Conservation (phyloP, 2,329 filamentous ascomycete species). For the Aspergillus brunneoviolaceus region DNA sequence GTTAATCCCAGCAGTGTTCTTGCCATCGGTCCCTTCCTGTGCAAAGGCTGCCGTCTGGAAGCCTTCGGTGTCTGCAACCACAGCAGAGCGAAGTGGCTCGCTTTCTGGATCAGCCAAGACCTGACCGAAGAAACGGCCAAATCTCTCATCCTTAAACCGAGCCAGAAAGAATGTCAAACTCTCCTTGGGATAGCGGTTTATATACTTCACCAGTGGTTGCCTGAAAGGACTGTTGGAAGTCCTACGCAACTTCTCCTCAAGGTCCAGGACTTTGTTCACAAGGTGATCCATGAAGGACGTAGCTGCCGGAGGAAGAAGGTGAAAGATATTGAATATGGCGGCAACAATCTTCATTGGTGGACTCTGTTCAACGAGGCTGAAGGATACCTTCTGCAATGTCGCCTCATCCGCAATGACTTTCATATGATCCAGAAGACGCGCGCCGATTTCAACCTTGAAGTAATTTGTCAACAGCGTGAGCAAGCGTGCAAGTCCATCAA, state of each 20-base stretch:
- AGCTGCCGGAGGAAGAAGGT: slow-evolving; percentile 86
- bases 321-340: slow-evolving; percentile 94
- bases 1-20: slow-evolving; percentile 79
- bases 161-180: slow-evolving; percentile 77
- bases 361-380: slow-evolving; percentile 91
- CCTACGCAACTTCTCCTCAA: slow-evolving; percentile 80
- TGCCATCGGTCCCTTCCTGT: slow-evolving; percentile 64
- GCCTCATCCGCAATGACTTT: slow-evolving; percentile 81
- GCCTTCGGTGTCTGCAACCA: slow-evolving; percentile 69
- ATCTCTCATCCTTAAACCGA: slow-evolving; percentile 78
- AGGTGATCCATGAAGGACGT: slow-evolving; percentile 87
- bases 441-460: slow-evolving; percentile 97
- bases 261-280: slow-evolving; percentile 82
- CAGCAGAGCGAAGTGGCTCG: slow-evolving; percentile 69
- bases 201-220: slow-evolving; percentile 82
- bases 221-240: slow-evolving; percentile 92
- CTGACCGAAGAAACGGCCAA: slow-evolving; percentile 88
- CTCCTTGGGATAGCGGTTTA: slow-evolving; percentile 90
- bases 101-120: slow-evolving; percentile 76
- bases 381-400: slow-evolving; percentile 84
- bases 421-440: slow-evolving; percentile 89
- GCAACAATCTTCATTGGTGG: slow-evolving; percentile 91
- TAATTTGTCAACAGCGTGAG: slow-evolving; percentile 93
- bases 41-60: slow-evolving; percentile 67
- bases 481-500: slow-evolving; percentile 87